These are phyloP conservation scores for Plasmodium knowlesi DNA, from an alignment of 169 alveolate species.

Conservation along the genomic window DNA sequence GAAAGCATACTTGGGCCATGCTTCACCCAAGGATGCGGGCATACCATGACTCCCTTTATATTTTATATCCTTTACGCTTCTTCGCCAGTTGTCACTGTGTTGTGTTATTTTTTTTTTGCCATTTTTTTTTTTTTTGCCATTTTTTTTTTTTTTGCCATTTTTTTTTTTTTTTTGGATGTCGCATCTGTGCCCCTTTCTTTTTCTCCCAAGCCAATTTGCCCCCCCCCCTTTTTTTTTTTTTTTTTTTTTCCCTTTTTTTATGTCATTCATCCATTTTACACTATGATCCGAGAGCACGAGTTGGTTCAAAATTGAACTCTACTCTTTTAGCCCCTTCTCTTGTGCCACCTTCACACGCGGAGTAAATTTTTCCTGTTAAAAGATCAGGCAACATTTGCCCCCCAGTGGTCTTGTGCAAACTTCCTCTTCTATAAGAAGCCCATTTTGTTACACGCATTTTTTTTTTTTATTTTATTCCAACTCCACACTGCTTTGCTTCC, in stretches of 20 bases:
- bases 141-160: neutral
- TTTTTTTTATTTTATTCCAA: neutral
- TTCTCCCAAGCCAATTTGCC: neutral
- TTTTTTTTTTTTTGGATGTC: neutral
- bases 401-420: neutral
- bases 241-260: neutral
- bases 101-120: neutral
- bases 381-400: neutral
- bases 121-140: neutral
- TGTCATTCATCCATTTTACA: neutral
- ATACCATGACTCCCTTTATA: neutral
- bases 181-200: neutral
- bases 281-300: neutral
- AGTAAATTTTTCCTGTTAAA: neutral
- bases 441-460: neutral
- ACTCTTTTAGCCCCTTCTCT: neutral
- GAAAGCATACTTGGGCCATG: neutral
- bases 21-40: neutral
- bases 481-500: neutral
- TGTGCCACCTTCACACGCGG: neutral
- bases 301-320: neutral
- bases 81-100: neutral
- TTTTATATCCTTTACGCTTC: neutral
- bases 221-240: too few relatives aligned
- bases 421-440: neutral